Conservation (phyloP, 768 basidiomycete species). For the Xerocomellus amylosporus region DNA sequence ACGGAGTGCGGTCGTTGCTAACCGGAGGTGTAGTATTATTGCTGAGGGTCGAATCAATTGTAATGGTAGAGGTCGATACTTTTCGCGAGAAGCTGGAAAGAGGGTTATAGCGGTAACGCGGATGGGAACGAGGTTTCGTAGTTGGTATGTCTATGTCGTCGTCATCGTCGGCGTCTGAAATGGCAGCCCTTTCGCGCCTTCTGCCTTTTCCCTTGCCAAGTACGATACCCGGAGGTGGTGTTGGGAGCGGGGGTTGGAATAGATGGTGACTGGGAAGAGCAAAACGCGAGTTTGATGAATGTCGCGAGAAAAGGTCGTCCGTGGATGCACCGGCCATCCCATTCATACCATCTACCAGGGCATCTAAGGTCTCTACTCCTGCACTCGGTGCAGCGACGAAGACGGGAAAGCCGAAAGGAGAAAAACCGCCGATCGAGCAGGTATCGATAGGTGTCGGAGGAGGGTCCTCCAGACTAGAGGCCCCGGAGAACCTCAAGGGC, state of each 20-base stretch:
- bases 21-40: conserved; percentile 15
- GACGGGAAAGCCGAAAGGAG: conserved; percentile 52
- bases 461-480: conserved; percentile 71
- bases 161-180: conserved; percentile 55
- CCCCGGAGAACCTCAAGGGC: conserved; percentile 60
- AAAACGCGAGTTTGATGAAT: conserved; percentile 50
- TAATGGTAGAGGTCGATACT: conserved; percentile 32
- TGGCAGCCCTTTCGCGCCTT: conserved; percentile 23
- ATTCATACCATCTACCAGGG: conserved; percentile 88
- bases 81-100: conserved; percentile 24
- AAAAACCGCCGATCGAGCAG: conserved; percentile 16
- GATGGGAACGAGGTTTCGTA: conserved; percentile 17
- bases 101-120: conserved; percentile 22
- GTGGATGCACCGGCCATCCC: conserved; percentile 71
- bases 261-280: conserved; percentile 63
- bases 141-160: conserved; percentile 30
- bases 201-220: conserved; percentile 50
- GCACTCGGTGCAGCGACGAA: conserved; percentile 73
- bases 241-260: conserved; percentile 80
- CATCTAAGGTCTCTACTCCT: conserved; percentile 86
- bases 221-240: conserved; percentile 75
- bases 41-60: conserved; percentile 19
- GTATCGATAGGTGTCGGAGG: conserved; percentile 67
- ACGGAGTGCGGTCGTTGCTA: conserved; percentile 5
- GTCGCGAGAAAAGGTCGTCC: conserved; percentile 50